phyloP scores from a whole-genome alignment of 2,329 filamentous ascomycete species.

The Truncatella angustata region DNA sequence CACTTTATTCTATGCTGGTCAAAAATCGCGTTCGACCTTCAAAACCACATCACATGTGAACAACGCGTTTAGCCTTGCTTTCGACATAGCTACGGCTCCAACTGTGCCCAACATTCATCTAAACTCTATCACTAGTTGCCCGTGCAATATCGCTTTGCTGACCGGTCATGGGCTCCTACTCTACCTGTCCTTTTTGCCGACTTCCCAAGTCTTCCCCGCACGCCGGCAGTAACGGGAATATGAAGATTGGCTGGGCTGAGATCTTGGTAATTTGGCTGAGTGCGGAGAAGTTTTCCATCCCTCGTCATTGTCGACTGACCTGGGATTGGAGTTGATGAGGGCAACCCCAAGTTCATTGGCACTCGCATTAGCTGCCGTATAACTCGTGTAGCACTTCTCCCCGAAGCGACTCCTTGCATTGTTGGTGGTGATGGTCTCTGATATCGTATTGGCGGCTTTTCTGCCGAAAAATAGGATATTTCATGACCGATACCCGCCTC shows the following conservation, averaged over 20 bases:
- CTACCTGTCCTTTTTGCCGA: background rate
- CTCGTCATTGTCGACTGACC: background rate
- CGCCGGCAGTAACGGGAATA: background rate
- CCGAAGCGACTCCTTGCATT: background rate
- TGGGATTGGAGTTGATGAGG: too few species aligned
- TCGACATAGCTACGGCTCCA: too few species aligned
- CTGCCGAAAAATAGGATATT: background rate
- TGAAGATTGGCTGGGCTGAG: background rate
- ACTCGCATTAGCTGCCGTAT: background rate
- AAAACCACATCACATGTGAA: too few species aligned
- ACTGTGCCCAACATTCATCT: too few species aligned
- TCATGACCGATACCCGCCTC: too few species aligned
- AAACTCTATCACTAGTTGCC: too few species aligned
- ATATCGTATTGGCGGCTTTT: conserved; percentile 6
- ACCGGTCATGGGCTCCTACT: background rate
- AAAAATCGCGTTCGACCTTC: too few species aligned
- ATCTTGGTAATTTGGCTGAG: background rate
- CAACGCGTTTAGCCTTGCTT: too few species aligned
- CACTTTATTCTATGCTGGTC: too few species aligned
- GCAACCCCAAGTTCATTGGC: too few species aligned
- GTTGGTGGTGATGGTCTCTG: conserved; percentile 2
- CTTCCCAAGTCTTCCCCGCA: background rate
- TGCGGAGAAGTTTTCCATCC: background rate
- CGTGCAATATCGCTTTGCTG: background rate
- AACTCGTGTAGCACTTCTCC: background rate